phyloP scores from a whole-genome alignment of 1,284 basidiomycete genomes.

The Leccinum subfulvum region DNA sequence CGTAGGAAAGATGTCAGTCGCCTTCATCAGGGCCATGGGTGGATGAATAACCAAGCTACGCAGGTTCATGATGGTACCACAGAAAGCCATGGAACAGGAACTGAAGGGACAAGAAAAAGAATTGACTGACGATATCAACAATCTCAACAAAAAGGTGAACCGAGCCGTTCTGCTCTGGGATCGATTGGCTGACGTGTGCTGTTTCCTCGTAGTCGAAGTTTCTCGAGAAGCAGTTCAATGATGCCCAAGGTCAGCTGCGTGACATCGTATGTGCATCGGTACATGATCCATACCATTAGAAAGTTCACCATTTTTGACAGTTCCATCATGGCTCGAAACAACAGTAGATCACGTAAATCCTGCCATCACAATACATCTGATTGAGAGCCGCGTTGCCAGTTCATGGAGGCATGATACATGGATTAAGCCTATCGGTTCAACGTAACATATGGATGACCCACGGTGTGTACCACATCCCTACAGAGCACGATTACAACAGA shows the following conservation, averaged over 20 bases:
- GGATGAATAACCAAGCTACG: slow-evolving; percentile 5
- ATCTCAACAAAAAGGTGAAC: slow-evolving; percentile 70
- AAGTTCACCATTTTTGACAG: slow-evolving; percentile 33
- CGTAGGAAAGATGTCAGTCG: slow-evolving; percentile 84
- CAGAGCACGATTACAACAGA: neutral
- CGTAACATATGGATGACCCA: slow-evolving; percentile 3
- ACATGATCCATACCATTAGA: neutral
- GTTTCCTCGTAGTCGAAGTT: slow-evolving; percentile 66
- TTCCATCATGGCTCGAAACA: slow-evolving; percentile 63
- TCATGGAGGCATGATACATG: neutral
- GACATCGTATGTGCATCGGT: slow-evolving; percentile 63
- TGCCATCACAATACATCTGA: slow-evolving; percentile 9
- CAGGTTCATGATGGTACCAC: slow-evolving; percentile 90
- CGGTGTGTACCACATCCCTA: slow-evolving; percentile 5
- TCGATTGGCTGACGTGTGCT: slow-evolving; percentile 4
- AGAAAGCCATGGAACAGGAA: slow-evolving; percentile 73
- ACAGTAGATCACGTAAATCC: slow-evolving; percentile 28
- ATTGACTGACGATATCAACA: slow-evolving; percentile 76
- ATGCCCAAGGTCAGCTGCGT: slow-evolving; percentile 81
- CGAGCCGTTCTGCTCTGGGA: neutral
- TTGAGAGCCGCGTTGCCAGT: neutral
- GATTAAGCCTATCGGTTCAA: slow-evolving; percentile 5
- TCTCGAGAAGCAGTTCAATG: slow-evolving; percentile 87
- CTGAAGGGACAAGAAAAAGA: slow-evolving; percentile 77
- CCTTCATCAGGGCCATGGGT: neutral